Evolutionary conservation across 257 asterid genomes (phyloP).

Genomic region (Solanum paucissectum): DNA sequence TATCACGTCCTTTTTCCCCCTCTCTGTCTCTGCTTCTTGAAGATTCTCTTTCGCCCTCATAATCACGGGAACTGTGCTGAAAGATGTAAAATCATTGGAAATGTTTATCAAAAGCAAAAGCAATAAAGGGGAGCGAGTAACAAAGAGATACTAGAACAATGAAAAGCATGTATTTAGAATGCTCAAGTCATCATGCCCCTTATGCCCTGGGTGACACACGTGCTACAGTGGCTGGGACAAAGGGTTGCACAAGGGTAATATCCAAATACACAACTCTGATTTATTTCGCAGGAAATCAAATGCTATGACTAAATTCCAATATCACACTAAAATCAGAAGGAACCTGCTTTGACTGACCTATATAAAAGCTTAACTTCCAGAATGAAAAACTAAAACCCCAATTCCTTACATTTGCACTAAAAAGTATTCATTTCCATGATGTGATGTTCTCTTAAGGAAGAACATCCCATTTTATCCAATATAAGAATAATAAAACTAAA

Average conservation of each 20-base stretch:
- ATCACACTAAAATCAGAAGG: background rate
- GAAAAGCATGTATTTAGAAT: background rate
- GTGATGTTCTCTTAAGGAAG: background rate
- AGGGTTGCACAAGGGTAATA: background rate
- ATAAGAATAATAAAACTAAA: background rate
- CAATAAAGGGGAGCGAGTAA: background rate
- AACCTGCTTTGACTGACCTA: background rate
- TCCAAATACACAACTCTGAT: background rate
- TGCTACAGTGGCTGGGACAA: background rate
- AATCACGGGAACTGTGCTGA: background rate
- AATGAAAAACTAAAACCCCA: background rate
- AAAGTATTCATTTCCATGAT: background rate
- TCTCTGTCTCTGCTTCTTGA: constrained; percentile 8
- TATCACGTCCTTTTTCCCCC: constrained; percentile 2
- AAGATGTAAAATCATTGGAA: background rate
- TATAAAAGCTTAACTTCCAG: background rate
- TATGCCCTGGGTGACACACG: background rate
- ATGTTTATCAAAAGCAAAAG: background rate
- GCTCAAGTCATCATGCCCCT: background rate
- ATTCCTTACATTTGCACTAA: background rate
- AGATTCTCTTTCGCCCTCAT: background rate
- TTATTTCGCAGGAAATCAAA: background rate
- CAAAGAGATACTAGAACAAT: background rate
- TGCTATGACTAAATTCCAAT: background rate
- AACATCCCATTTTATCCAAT: background rate